phyloP scores from a whole-genome alignment of 208 protist genomes.

The Jaenimonas drosophilae region DNA sequence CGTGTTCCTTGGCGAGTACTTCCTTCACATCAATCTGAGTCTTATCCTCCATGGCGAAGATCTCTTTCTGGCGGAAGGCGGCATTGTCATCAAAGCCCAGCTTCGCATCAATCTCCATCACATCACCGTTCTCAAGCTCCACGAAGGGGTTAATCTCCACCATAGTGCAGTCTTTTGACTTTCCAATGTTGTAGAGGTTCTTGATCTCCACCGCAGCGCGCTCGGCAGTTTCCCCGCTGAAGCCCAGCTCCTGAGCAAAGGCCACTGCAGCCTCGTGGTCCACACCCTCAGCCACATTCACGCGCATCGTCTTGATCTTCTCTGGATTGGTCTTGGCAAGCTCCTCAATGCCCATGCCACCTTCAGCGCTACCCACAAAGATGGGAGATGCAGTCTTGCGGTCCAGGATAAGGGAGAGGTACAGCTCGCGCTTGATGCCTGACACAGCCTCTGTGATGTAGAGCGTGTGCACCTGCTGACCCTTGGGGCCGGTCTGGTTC shows the following conservation, averaged over 20 bases:
- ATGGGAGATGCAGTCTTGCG: conserved; percentile 86
- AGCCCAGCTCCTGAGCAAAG: conserved; percentile 89
- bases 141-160: conserved; percentile 99
- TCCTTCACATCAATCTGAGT: conserved; percentile 94
- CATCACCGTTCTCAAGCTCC: conserved; percentile 90
- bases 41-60: conserved; percentile 93
- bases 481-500: conserved; percentile 97
- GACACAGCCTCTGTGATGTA: conserved; percentile 87
- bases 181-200: conserved; percentile 96
- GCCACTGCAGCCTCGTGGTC: conserved; percentile 67
- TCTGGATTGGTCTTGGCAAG: conserved; percentile 93
- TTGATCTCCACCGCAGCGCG: conserved; percentile 91
- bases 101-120: conserved; percentile 98
- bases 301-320: conserved; percentile 91
- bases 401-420: conserved; percentile 98
- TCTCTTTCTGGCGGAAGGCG: conserved; percentile 94
- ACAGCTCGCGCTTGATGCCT: conserved; percentile 94
- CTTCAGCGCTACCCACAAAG: conserved; percentile 92
- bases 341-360: conserved; percentile 98
- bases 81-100: conserved; percentile 99
- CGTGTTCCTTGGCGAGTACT: conserved; percentile 92
- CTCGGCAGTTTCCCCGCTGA: conserved; percentile 60
- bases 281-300: conserved; percentile 92
- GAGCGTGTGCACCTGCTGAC: conserved; percentile 87
- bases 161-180: conserved; percentile 94